Conservation (phyloP, 257 asterid genomes). For the Ballota nigra region DNA sequence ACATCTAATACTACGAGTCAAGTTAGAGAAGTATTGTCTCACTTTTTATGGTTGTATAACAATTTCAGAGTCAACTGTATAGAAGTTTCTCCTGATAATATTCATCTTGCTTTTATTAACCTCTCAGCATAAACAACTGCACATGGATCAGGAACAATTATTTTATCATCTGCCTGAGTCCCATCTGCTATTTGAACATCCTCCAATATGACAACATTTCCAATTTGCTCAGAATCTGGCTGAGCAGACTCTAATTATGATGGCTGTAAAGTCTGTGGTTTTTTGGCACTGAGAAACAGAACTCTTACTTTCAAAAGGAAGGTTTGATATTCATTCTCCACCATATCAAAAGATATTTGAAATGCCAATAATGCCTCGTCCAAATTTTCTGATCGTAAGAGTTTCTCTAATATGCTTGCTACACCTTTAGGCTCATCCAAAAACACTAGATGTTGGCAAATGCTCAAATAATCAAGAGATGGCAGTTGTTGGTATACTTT, state of each 20-base stretch:
- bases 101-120: constrained; percentile 66
- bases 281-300: constrained; percentile 59
- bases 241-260: constrained; percentile 43
- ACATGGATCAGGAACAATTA: constrained; percentile 42
- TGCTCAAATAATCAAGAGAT: too few species aligned
- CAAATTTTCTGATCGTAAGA: constrained; percentile 58
- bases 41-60: constrained; percentile 92
- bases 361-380: constrained; percentile 87
- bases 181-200: constrained; percentile 72
- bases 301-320: constrained; percentile 76
- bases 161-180: constrained; percentile 36
- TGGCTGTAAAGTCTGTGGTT: constrained; percentile 42
- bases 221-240: constrained; percentile 41
- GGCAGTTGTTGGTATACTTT: too few species aligned
- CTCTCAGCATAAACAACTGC: constrained; percentile 73
- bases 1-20: neutral
- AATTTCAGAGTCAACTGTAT: constrained; percentile 91
- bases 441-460: too few species aligned
- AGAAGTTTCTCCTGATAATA: constrained; percentile 89
- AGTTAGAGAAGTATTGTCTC: constrained; percentile 25
- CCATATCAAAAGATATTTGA: constrained; percentile 93
- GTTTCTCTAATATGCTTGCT: constrained; percentile 73
- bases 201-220: constrained; percentile 36
- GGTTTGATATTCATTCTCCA: constrained; percentile 84
- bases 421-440: constrained; percentile 82